These are phyloP conservation scores for Xylaria sp. DNA, from an alignment of 2,329 filamentous ascomycete genomes.

Conservation along the genomic window DNA sequence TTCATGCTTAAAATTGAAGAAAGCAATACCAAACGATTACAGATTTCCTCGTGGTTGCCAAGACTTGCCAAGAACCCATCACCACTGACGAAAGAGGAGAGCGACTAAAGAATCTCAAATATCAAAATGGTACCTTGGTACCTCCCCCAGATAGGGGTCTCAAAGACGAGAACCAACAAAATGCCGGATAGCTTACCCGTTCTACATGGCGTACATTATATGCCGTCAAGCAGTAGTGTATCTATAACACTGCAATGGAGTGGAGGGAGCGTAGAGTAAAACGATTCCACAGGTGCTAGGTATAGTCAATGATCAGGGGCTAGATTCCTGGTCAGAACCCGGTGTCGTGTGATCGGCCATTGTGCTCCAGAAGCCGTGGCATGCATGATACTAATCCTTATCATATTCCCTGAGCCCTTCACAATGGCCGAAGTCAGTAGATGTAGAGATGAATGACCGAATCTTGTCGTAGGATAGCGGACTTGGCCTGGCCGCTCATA, in stretches of 20 bases:
- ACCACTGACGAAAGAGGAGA: slow-evolving; percentile 28
- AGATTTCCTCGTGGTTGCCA: slow-evolving; percentile 47
- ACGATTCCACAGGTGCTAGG: slow-evolving; percentile 4
- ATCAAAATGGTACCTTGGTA: slow-evolving; percentile 23
- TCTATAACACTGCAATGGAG: slow-evolving; percentile 6
- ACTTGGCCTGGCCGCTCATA: background rate
- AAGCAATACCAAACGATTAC: slow-evolving; percentile 24
- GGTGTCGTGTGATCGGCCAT: slow-evolving; percentile 35
- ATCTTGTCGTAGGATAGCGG: background rate
- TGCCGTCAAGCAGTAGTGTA: slow-evolving; percentile 14
- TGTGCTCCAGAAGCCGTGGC: slow-evolving; percentile 19
- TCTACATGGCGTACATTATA: slow-evolving; percentile 10
- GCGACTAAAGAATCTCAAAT: slow-evolving; percentile 35
- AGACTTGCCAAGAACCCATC: slow-evolving; percentile 40
- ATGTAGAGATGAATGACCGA: background rate
- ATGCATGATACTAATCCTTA: slow-evolving; percentile 20
- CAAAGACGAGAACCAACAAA: slow-evolving; percentile 5
- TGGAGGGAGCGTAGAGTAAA: slow-evolving; percentile 16
- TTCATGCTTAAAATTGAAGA: slow-evolving; percentile 50
- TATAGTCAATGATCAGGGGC: slow-evolving; percentile 16
- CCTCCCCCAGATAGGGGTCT: slow-evolving; percentile 27
- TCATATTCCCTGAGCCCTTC: background rate
- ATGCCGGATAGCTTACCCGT: slow-evolving; percentile 28
- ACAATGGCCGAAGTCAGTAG: background rate
- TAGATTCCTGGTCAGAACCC: slow-evolving; percentile 12